Evolutionary conservation across 2,329 filamentous ascomycete species (phyloP).

Genomic region (Xylariales sp.): DNA sequence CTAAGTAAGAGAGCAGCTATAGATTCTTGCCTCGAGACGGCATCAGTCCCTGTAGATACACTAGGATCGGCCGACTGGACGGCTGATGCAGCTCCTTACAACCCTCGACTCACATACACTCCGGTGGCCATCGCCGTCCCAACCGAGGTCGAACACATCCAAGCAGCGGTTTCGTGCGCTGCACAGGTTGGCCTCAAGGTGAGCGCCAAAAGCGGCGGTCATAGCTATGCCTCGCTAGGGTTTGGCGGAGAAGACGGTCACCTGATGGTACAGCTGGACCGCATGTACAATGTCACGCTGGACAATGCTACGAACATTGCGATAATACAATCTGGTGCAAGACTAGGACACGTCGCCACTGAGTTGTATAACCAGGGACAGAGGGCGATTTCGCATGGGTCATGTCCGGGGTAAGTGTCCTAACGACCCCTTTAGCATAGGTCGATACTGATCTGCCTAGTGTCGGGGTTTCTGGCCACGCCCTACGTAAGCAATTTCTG

Average conservation of each 20-base stretch:
- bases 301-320: constrained; percentile 33
- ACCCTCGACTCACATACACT: constrained; percentile 22
- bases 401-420: constrained; percentile 31
- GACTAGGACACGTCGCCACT: constrained; percentile 34
- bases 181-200: constrained; percentile 35
- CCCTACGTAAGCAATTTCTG: no score
- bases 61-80: constrained; percentile 25
- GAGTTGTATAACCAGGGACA: constrained; percentile 28
- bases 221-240: constrained; percentile 42
- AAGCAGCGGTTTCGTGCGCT: constrained; percentile 39
- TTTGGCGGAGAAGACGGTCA: constrained; percentile 40
- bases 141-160: constrained; percentile 35
- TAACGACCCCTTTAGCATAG: no score
- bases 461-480: constrained; percentile 32
- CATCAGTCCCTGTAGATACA: constrained; percentile 19
- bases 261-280: constrained; percentile 40
- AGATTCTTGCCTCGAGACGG: constrained; percentile 21
- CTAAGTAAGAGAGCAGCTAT: constrained; percentile 23
- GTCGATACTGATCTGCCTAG: constrained; percentile 13
- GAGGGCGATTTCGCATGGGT: constrained; percentile 31
- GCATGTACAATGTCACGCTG: constrained; percentile 36
- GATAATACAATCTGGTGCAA: constrained; percentile 37
- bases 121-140: constrained; percentile 39
- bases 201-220: constrained; percentile 42
- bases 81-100: constrained; percentile 23